phyloP scores from a whole-genome alignment of 371 early-diverging fungal species.

The Lichtheimia corymbifera region DNA sequence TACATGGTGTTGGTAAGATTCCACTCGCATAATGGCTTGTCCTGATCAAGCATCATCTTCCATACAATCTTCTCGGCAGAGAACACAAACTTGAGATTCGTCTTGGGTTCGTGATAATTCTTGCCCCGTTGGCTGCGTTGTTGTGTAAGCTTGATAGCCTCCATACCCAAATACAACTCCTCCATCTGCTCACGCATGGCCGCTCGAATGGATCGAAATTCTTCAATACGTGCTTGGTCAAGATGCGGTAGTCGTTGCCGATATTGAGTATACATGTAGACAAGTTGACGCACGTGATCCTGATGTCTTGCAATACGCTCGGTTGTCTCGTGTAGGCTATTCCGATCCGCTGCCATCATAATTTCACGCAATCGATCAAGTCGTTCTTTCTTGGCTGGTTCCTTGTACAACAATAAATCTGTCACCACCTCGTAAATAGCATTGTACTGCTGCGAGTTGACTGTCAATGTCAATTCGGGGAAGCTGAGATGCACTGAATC shows the following conservation, averaged over 20 bases:
- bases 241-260: constrained; percentile 27
- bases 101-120: constrained; percentile 30
- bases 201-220: constrained; percentile 29
- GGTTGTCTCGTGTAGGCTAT: constrained; percentile 50
- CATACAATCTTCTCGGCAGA: constrained; percentile 53
- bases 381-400: constrained; percentile 75
- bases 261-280: constrained; percentile 32
- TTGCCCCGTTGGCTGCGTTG: constrained; percentile 27
- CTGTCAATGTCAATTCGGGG: constrained; percentile 67
- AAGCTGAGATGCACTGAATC: constrained; percentile 68
- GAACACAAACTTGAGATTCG: constrained; percentile 43
- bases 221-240: constrained; percentile 28
- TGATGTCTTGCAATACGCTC: constrained; percentile 70
- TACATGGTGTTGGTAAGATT: constrained; percentile 50
- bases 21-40: constrained; percentile 60
- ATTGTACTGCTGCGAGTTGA: constrained; percentile 74
- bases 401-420: constrained; percentile 80
- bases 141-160: constrained; percentile 63
- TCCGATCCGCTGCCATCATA: constrained; percentile 69
- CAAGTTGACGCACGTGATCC: constrained; percentile 57
- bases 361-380: constrained; percentile 73
- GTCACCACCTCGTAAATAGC: constrained; percentile 72
- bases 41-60: constrained; percentile 56
- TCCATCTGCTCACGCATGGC: constrained; percentile 44
- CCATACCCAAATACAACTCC: constrained; percentile 73